phyloP scores from a whole-genome alignment of 164 flowering plant genomes.

The Stephania cephalantha region DNA sequence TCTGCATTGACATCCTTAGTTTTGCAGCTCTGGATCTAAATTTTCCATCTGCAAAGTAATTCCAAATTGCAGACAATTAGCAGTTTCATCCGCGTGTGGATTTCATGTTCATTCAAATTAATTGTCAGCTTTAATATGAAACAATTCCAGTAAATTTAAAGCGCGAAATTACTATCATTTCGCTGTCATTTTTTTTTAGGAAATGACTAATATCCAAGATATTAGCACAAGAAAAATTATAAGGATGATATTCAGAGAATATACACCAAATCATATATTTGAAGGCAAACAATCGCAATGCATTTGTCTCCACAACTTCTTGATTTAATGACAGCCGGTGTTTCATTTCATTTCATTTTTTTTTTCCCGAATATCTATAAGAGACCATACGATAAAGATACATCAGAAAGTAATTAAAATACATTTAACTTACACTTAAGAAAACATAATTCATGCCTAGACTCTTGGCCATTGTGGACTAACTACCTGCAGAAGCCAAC shows the following conservation, averaged over 20 bases:
- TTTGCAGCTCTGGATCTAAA: not conserved
- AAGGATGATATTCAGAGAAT: not conserved
- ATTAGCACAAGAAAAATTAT: not conserved
- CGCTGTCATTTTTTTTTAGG: not conserved
- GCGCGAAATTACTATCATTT: not conserved
- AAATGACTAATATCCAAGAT: not conserved
- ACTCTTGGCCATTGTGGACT: conserved; percentile 91
- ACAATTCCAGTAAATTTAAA: not conserved
- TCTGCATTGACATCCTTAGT: not conserved
- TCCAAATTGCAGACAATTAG: not conserved
- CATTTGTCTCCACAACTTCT: not conserved
- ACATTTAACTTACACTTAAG: not conserved
- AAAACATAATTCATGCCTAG: conserved; percentile 18
- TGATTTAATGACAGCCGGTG: not conserved
- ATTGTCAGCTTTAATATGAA: not conserved
- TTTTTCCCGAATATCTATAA: not conserved
- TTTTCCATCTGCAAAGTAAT: not conserved
- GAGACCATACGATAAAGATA: not conserved
- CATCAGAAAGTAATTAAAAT: not conserved
- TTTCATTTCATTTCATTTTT: not conserved
- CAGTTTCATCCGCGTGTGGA: not conserved
- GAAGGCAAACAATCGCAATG: not conserved
- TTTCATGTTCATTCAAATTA: not conserved
- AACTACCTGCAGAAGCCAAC: conserved; percentile 58
- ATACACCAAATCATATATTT: not conserved